Base-by-base conservation (phyloP, 768 basidiomycete species). In the Kwoniella newhampshirensis region DNA sequence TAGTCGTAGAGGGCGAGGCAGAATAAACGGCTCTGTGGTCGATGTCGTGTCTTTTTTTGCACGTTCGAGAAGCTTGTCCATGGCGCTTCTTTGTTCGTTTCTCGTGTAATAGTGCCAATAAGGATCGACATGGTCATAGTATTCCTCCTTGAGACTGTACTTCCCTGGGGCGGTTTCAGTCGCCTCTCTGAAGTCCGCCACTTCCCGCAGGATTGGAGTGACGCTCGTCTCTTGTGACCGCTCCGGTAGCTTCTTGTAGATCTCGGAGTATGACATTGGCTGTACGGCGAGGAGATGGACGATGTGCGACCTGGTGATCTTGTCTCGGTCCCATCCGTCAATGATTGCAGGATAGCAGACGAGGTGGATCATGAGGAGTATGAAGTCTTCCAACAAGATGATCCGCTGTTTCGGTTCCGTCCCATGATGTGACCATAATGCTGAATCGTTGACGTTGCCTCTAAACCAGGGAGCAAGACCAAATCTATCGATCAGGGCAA, bases 31-130 rank as follows among this genome's bases (percentile, higher is more conserved):
- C 63, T 90, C 85, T 48, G 79, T 71, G 41, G 81, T 77, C 45
- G 84, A 83, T 0, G 81, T 54, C 27, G 63, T 82, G 63, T 80
- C 81, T 79, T 86, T 87, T 80, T 83, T 86, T 49, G 86, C 65
- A 41, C 89, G 81, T 58, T 84, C 81, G 45, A 93, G 41, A 18
- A 76, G 78, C 3, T 88, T 82, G 39, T 80, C 83, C 68, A 92
- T 91, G 23, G 91, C 94, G 72, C 92, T 89, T 67, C 94, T 90
- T 37, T 92, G 83, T 65, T 90, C 86, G 78, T 98, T 98, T 37
- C 93, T 82, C 15, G 89, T 87, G 74, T 96, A 97, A 71, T 97
- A 93, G 71, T 87, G 89, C 79, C 93, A 96, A 78, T 92, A 96
- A 0, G 93, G 92, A 67, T 97, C 88, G 62, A 97, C 87, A 62